These are phyloP conservation scores for Boletus rufocinnamomeus DNA, from an alignment of 768 basidiomycete genomes.

Conservation along the genomic window DNA sequence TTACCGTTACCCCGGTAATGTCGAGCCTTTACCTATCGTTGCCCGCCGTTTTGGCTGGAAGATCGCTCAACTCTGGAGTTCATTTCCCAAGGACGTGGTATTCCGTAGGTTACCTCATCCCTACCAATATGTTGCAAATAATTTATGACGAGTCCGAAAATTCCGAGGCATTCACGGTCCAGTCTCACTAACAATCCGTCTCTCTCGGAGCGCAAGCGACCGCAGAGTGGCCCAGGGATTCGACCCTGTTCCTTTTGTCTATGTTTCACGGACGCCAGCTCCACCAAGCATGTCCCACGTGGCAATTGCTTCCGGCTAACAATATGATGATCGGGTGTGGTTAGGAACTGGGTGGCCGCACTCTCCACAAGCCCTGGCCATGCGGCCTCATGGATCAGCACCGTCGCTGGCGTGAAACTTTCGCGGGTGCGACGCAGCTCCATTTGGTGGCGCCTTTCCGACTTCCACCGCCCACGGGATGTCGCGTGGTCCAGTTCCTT, in stretches of 20 bases:
- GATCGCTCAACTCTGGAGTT: not conserved
- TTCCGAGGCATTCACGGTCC: not conserved
- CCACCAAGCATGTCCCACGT: conserved; percentile 20
- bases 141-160: not conserved
- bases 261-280: conserved; percentile 15
- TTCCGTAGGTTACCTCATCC: not conserved
- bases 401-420: conserved; percentile 17
- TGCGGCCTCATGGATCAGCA: conserved; percentile 2
- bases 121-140: not conserved
- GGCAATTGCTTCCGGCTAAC: conserved; percentile 5
- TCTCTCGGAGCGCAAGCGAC: not conserved
- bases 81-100: conserved; percentile 1
- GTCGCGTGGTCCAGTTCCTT: conserved; percentile 22
- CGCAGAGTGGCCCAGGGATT: not conserved
- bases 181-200: not conserved
- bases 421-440: conserved; percentile 23
- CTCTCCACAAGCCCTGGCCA: not conserved
- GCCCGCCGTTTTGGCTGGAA: not conserved
- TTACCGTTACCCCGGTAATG: not conserved
- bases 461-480: conserved; percentile 7
- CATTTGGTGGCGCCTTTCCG: conserved; percentile 12
- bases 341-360: not conserved
- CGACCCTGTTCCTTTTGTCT: not conserved
- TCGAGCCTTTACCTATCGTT: not conserved
- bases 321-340: not conserved